Evolutionary conservation across 129 eudicot genomes (phyloP).

Genomic region (Pittosporum tobira): DNA sequence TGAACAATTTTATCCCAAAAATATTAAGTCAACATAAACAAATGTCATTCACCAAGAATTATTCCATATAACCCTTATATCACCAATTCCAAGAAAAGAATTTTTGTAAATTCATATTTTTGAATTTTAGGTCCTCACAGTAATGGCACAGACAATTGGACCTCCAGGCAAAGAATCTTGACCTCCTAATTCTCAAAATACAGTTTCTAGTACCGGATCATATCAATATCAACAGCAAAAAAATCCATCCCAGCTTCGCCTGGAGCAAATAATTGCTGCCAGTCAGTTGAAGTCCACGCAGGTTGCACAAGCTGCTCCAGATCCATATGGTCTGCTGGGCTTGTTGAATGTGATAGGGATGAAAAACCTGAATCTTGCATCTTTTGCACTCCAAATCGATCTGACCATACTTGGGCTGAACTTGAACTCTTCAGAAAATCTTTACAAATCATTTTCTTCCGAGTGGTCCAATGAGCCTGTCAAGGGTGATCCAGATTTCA

Average conservation of each 20-base stretch:
- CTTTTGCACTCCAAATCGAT: constrained; percentile 83
- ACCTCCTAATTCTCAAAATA: constrained; percentile 48
- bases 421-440: constrained; percentile 75
- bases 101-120: too few species aligned
- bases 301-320: constrained; percentile 49
- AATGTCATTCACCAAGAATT: too few species aligned
- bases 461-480: constrained; percentile 92
- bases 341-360: constrained; percentile 75
- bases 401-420: constrained; percentile 75
- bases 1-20: too few species aligned
- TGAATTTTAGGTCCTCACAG: too few species aligned
- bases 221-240: constrained; percentile 76
- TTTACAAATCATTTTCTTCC: constrained; percentile 70
- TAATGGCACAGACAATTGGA: constrained; percentile 51
- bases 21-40: too few species aligned
- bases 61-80: too few species aligned
- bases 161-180: constrained; percentile 65
- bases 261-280: constrained; percentile 45
- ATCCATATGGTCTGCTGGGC: constrained; percentile 77
- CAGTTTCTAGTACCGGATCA: constrained; percentile 60
- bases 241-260: constrained; percentile 62
- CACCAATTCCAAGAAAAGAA: too few species aligned
- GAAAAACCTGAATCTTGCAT: constrained; percentile 75
- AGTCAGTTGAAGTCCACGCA: constrained; percentile 57
- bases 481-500: constrained; percentile 74